These are phyloP conservation scores for Myochromella boudieri DNA, from an alignment of 768 basidiomycete species.

Conservation along the genomic window DNA sequence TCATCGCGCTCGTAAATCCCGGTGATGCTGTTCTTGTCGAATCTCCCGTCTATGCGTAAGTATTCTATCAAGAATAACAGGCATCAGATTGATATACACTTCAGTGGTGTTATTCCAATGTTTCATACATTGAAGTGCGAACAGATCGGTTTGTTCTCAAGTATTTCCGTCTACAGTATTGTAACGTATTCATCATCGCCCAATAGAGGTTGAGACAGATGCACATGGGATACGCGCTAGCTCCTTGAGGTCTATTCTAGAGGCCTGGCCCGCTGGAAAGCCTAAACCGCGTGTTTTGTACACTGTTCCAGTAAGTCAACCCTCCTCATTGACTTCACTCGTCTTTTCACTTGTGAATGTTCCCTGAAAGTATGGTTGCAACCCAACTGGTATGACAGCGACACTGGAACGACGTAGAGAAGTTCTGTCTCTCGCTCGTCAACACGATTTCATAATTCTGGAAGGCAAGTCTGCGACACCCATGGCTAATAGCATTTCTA, in stretches of 20 bases:
- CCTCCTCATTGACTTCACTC: background rate
- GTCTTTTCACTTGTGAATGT: background rate
- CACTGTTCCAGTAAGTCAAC: conserved; percentile 61
- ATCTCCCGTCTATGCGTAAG: conserved; percentile 71
- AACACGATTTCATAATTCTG: conserved; percentile 76
- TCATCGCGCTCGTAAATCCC: conserved; percentile 65
- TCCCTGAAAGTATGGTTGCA: conserved; percentile 67
- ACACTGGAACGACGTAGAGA: conserved; percentile 64
- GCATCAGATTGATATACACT: conserved; percentile 4
- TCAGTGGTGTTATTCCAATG: conserved; percentile 63
- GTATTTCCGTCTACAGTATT: no score
- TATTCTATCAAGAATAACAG: conserved; percentile 5
- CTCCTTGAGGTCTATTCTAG: conserved; percentile 58
- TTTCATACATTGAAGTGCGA: conserved; percentile 53
- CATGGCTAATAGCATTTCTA: no score
- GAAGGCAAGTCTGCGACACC: conserved; percentile 61
- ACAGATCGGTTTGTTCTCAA: conserved; percentile 46
- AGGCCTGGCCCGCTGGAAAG: conserved; percentile 68
- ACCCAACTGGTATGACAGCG: conserved; percentile 80
- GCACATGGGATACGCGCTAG: conserved; percentile 59
- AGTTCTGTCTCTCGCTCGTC: conserved; percentile 63
- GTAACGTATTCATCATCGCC: no score
- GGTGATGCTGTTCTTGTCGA: conserved; percentile 84
- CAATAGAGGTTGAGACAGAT: conserved; percentile 69
- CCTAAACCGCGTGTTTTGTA: conserved; percentile 75